phyloP scores from a whole-genome alignment of 2,329 filamentous ascomycete species.

The Huntiella abstrusa region DNA sequence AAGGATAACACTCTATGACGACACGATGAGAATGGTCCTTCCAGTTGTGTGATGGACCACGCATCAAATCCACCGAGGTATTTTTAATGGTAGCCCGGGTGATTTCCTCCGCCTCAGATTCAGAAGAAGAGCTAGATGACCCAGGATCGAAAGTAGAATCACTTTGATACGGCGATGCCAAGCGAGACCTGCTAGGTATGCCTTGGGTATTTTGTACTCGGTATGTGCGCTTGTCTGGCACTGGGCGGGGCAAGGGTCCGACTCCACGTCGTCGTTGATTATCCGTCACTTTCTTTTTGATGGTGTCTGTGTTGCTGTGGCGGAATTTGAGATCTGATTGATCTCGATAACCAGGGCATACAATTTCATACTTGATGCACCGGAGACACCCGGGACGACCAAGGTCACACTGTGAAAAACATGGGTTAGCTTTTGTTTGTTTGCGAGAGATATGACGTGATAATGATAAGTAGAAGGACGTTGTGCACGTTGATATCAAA shows the following conservation, averaged over 20 bases:
- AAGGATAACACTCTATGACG: conserved; percentile 11
- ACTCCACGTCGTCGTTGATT: not conserved
- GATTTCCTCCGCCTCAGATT: not conserved
- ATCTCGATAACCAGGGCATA: conserved; percentile 10
- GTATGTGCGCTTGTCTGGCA: not conserved
- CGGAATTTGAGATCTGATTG: conserved; percentile 11
- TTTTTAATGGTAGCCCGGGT: not conserved
- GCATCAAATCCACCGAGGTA: not conserved
- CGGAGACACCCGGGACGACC: conserved; percentile 10
- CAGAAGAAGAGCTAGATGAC: not conserved
- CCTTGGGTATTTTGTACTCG: not conserved
- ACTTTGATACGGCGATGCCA: not conserved
- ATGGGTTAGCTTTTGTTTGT: not conserved
- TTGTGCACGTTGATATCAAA: no score
- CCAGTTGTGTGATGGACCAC: conserved; percentile 6
- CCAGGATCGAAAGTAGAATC: not conserved
- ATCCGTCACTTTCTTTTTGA: conserved; percentile 5
- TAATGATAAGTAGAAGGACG: no score
- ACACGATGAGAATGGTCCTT: conserved; percentile 3
- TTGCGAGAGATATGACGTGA: no score
- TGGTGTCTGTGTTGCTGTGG: conserved; percentile 11
- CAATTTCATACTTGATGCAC: conserved; percentile 8
- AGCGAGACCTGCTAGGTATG: no score
- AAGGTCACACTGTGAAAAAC: conserved; percentile 8
- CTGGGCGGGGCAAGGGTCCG: not conserved